Evolutionary conservation across 345 rosid species (phyloP).

Genomic region (Carallia pectinifolia): DNA sequence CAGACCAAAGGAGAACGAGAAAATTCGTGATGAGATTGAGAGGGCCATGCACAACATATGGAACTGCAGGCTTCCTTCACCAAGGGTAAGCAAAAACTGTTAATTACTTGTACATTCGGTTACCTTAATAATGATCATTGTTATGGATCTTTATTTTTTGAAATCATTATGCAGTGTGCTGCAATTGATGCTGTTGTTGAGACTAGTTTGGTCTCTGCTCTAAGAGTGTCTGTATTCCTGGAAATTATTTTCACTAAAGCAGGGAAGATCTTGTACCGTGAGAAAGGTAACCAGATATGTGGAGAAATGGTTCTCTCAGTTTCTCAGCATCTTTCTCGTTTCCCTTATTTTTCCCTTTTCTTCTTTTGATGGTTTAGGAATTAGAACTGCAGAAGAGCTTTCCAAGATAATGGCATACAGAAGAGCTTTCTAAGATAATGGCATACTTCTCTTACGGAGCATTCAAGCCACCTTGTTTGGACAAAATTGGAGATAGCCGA

Average conservation of each 20-base stretch:
- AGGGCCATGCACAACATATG: slow-evolving; percentile 85
- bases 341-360: background rate
- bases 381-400: slow-evolving; percentile 31
- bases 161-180: slow-evolving; percentile 51
- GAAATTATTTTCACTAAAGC: slow-evolving; percentile 82
- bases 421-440: slow-evolving; percentile 78
- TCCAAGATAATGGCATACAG: slow-evolving; percentile 21
- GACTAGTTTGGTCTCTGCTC: slow-evolving; percentile 66
- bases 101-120: background rate
- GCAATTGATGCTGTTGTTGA: slow-evolving; percentile 82
- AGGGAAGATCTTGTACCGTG: slow-evolving; percentile 81
- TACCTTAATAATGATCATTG: background rate
- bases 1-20: slow-evolving; percentile 82
- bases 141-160: slow-evolving; percentile 8
- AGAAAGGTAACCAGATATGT: slow-evolving; percentile 50
- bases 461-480: slow-evolving; percentile 68
- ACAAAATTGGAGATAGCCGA: slow-evolving; percentile 26
- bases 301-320: background rate
- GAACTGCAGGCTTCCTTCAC: slow-evolving; percentile 89
- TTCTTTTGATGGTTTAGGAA: slow-evolving; percentile 37
- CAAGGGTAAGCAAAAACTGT: slow-evolving; percentile 55
- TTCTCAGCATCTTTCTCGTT: background rate
- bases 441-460: slow-evolving; percentile 93
- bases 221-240: slow-evolving; percentile 61
- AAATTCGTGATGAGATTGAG: slow-evolving; percentile 55